Evolutionary conservation across 2,329 filamentous ascomycete genomes (phyloP).

Genomic region (Ceratocystis colombiana): DNA sequence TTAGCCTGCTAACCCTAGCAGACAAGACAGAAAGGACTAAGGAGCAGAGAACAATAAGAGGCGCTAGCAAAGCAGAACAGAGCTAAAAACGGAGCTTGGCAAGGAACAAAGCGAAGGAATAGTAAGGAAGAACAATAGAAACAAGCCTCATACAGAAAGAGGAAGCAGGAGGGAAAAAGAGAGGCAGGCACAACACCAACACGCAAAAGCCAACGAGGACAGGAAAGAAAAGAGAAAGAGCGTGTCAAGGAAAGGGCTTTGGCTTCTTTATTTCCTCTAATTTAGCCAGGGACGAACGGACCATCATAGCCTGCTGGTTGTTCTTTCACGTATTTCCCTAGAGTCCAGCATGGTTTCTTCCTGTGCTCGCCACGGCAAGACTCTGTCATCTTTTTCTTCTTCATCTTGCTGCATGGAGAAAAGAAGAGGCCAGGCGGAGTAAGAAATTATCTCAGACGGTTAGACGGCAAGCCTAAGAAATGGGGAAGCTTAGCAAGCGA

Average conservation of each 20-base stretch:
- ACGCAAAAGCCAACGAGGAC: background rate
- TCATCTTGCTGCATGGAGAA: slow-evolving; percentile 22
- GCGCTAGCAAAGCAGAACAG: background rate
- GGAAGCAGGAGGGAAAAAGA: slow-evolving; percentile 5
- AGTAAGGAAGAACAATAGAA: slow-evolving; percentile 17
- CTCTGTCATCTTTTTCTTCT: background rate
- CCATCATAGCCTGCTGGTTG: background rate
- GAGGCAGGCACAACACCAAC: background rate
- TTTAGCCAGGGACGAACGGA: background rate
- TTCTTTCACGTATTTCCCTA: background rate
- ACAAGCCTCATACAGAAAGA: background rate
- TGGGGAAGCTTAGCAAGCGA: background rate
- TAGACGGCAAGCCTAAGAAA: background rate
- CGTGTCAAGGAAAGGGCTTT: background rate
- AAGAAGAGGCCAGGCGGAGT: background rate
- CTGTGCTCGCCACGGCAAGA: background rate
- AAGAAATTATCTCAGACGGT: slow-evolving; percentile 3
- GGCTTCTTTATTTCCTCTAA: slow-evolving; percentile 1
- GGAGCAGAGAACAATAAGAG: background rate
- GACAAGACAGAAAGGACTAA: background rate
- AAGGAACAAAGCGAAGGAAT: slow-evolving; percentile 4
- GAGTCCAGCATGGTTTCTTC: background rate
- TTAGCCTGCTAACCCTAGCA: background rate
- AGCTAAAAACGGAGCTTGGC: background rate
- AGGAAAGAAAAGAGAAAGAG: background rate